These are phyloP conservation scores for Amphicarpaea edgeworthii DNA, from an alignment of 306 rosid genomes.

Conservation along the genomic window DNA sequence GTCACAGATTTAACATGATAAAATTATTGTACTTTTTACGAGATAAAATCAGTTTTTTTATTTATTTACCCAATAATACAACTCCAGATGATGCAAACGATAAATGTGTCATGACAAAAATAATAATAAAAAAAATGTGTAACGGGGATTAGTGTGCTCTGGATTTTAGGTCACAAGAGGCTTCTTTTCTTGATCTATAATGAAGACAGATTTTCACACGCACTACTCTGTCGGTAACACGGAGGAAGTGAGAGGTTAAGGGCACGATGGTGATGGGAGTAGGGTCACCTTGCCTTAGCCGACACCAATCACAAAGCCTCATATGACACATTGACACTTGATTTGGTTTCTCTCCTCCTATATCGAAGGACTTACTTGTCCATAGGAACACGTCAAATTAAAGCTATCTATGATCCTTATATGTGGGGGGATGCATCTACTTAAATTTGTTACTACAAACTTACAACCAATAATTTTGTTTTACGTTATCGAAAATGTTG, in stretches of 20 bases:
- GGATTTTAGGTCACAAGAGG: constrained; percentile 15
- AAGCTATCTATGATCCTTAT: not conserved
- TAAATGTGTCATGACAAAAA: constrained; percentile 35
- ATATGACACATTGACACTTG: constrained; percentile 21
- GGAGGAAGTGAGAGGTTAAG: not conserved
- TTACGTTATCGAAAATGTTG: not conserved
- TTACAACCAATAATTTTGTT: not conserved
- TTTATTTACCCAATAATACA: not conserved
- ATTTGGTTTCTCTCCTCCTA: constrained; percentile 34
- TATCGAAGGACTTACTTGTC: not conserved
- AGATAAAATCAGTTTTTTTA: no score
- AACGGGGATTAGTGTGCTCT: constrained; percentile 14
- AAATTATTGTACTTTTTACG: no score
- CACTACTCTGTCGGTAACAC: constrained; percentile 70
- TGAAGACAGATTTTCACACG: constrained; percentile 36
- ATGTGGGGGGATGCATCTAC: not conserved
- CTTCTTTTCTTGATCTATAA: constrained; percentile 42
- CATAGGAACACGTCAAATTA: not conserved
- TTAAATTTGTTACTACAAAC: not conserved
- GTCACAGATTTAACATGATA: no score
- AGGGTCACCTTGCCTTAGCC: constrained; percentile 56
- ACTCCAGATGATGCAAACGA: constrained; percentile 26
- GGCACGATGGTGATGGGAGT: constrained; percentile 36
- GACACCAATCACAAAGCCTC: constrained; percentile 60
- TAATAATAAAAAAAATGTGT: not conserved